Conservation (phyloP, 805 yeast species). For the Pichia paraexigua region DNA sequence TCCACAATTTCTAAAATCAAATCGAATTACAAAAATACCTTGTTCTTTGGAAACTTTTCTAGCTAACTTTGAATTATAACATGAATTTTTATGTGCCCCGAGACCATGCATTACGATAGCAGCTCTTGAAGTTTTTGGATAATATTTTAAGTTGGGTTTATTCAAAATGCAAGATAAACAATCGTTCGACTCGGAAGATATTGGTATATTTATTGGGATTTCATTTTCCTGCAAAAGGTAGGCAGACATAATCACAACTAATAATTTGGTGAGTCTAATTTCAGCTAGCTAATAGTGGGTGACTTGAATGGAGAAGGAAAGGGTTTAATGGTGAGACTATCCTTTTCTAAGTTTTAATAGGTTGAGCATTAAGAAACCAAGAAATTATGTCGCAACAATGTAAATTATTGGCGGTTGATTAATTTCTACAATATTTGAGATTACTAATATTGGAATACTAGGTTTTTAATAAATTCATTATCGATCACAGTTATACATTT, state of each 20-base stretch:
- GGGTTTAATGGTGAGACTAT: too few relatives aligned
- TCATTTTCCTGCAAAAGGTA: conserved; percentile 13
- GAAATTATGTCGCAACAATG: too few relatives aligned
- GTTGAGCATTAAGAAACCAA: too few relatives aligned
- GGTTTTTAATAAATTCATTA: not conserved
- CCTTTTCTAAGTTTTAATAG: too few relatives aligned
- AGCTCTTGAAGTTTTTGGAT: conserved; percentile 16
- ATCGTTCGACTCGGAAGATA: conserved; percentile 9
- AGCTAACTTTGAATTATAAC: conserved; percentile 62
- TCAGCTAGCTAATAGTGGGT: too few relatives aligned
- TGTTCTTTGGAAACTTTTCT: conserved; percentile 45
- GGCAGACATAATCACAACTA: conserved; percentile 4
- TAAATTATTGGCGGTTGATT: too few relatives aligned
- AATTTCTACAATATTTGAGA: not conserved
- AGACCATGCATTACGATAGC: conserved; percentile 76
- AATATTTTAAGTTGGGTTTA: conserved; percentile 10
- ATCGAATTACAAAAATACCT: conserved; percentile 62
- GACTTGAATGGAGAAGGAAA: too few relatives aligned
- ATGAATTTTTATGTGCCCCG: conserved; percentile 76
- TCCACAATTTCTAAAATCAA: conserved; percentile 86
- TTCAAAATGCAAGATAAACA: conserved; percentile 17
- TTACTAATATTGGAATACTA: too few relatives aligned
- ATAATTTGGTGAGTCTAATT: too few relatives aligned
- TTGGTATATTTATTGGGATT: conserved; percentile 3
- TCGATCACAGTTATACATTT: not conserved